phyloP scores from a whole-genome alignment of 371 early-diverging fungal species.

The Enterocytospora artemiae region DNA sequence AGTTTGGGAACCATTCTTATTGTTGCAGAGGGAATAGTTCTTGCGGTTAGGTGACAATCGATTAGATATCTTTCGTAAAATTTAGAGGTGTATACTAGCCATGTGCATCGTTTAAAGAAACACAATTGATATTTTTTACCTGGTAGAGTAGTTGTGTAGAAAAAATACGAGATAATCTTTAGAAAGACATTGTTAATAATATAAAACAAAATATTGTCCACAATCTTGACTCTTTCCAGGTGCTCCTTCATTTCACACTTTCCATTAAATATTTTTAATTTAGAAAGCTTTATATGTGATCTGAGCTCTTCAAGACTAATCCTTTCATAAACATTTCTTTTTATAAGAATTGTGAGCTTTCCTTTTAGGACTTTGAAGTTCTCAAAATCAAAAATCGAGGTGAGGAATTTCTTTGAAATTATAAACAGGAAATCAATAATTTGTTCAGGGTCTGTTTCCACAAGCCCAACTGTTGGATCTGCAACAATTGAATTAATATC shows the following conservation, averaged over 20 bases:
- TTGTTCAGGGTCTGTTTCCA: constrained; percentile 6
- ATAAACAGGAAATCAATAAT: constrained; percentile 47
- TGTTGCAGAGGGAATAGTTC: constrained; percentile 6
- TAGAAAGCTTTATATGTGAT: constrained; percentile 28
- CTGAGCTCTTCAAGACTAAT: constrained; percentile 31
- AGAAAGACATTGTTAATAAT: constrained; percentile 39
- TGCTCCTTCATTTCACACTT: constrained; percentile 14
- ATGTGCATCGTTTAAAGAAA: constrained; percentile 33
- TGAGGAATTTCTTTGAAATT: constrained; percentile 42
- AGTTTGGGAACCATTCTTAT: constrained; percentile 45
- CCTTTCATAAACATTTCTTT: constrained; percentile 42
- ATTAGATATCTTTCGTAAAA: constrained; percentile 18
- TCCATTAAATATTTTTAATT: constrained; percentile 12
- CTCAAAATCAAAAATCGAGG: constrained; percentile 19
- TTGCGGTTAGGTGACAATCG: neutral
- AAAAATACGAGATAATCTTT: constrained; percentile 31
- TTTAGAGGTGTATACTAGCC: constrained; percentile 13
- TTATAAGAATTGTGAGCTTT: constrained; percentile 34
- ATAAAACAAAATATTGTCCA: constrained; percentile 22
- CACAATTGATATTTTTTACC: constrained; percentile 24
- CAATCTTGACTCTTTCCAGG: constrained; percentile 1
- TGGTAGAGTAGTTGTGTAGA: constrained; percentile 38
- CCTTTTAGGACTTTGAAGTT: constrained; percentile 45
- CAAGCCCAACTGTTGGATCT: too few relatives aligned
- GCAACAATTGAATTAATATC: too few relatives aligned